Evolutionary conservation across 768 basidiomycete genomes (phyloP).

Genomic region (Suillus spraguei): DNA sequence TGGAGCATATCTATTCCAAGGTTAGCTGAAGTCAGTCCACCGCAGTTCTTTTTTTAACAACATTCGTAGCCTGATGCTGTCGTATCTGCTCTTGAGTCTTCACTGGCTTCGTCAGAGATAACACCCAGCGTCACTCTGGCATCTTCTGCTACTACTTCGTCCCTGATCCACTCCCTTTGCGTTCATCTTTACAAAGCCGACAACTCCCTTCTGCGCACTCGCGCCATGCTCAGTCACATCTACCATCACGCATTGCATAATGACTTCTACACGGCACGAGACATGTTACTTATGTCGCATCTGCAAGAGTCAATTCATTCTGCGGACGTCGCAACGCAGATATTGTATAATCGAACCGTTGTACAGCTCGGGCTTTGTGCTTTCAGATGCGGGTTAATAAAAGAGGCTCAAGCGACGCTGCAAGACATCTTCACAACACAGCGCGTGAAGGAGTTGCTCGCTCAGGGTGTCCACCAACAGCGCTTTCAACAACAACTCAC

Average conservation of each 20-base stretch:
- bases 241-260: constrained; percentile 97
- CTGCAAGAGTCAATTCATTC: constrained; percentile 96
- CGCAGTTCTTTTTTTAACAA: background rate
- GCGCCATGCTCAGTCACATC: constrained; percentile 97
- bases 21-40: constrained; percentile 40
- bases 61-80: constrained; percentile 85
- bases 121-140: constrained; percentile 65
- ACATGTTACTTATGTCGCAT: constrained; percentile 99
- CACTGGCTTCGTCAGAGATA: constrained; percentile 57
- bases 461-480: constrained; percentile 94
- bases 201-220: constrained; percentile 89
- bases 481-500: constrained; percentile 78
- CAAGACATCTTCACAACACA: constrained; percentile 97
- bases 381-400: constrained; percentile 92
- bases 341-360: constrained; percentile 95
- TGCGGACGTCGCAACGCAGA: constrained; percentile 96
- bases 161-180: constrained; percentile 87
- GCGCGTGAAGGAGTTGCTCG: constrained; percentile 95
- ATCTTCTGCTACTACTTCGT: constrained; percentile 57
- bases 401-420: constrained; percentile 89
- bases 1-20: constrained; percentile 99
- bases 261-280: constrained; percentile 94
- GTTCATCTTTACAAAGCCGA: constrained; percentile 91
- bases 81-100: constrained; percentile 84
- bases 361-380: constrained; percentile 97